Percentiles rank a stretch among this genome's conserved stretches.
Evolutionary conservation across 345 rosid genomes (phyloP).

Genomic region (Toxicodendron radicans): DNA sequence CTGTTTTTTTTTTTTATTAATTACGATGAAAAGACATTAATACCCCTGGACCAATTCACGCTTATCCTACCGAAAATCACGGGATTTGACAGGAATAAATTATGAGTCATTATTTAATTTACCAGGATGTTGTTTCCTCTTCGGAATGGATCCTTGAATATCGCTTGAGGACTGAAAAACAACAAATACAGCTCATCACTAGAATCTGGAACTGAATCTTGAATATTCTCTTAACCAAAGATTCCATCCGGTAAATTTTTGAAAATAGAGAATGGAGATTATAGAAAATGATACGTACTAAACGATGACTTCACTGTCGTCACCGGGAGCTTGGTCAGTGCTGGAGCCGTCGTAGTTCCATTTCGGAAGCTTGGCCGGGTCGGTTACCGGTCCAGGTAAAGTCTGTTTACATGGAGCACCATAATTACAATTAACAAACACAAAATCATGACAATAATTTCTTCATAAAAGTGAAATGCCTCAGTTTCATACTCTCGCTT

Average conservation of each 20-base stretch:
- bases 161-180: conserved; percentile 63
- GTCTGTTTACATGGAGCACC: conserved; percentile 38
- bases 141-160: conserved; percentile 72
- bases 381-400: conserved; percentile 47
- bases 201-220: background rate
- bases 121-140: conserved; percentile 79
- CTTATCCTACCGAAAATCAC: conserved; percentile 3
- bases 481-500: conserved; percentile 49
- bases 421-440: too few species aligned
- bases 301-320: conserved; percentile 79
- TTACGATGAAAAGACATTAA: background rate
- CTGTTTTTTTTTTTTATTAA: conserved; percentile 19
- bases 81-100: background rate
- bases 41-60: conserved; percentile 3
- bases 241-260: background rate
- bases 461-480: background rate
- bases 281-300: conserved; percentile 39
- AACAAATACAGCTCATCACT: background rate
- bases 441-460: background rate
- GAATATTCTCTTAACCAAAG: background rate
- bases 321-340: conserved; percentile 73
- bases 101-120: conserved; percentile 6
- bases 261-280: background rate
- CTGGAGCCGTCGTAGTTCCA: conserved; percentile 91
- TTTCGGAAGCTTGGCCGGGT: conserved; percentile 65